phyloP scores from a whole-genome alignment of 2,329 filamentous ascomycete genomes.

The Neurospora sp. region DNA sequence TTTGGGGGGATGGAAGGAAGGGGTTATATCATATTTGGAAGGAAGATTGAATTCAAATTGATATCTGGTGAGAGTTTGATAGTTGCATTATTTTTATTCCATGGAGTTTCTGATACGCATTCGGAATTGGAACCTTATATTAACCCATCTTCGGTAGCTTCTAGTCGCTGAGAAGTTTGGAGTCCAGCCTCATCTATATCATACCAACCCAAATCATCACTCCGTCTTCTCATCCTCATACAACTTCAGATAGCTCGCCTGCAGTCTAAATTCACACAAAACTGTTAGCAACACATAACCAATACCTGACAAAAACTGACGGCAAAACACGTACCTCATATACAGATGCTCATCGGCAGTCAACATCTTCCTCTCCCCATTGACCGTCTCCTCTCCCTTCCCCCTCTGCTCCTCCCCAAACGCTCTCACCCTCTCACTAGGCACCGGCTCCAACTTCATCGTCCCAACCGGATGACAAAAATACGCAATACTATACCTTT shows the following conservation, averaged over 20 bases:
- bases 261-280: slow-evolving; percentile 25
- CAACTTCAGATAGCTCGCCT: slow-evolving; percentile 46
- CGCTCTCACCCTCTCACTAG: slow-evolving; percentile 45
- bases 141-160: not conserved
- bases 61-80: too few species aligned
- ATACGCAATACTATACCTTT: slow-evolving; percentile 57
- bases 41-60: too few species aligned
- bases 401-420: slow-evolving; percentile 23
- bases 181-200: not conserved
- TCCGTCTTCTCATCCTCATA: slow-evolving; percentile 33
- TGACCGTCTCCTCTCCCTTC: slow-evolving; percentile 31
- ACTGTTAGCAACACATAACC: too few species aligned
- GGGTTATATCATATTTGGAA: too few species aligned
- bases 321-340: slow-evolving; percentile 32
- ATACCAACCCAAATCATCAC: not conserved
- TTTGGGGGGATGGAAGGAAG: too few species aligned
- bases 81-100: too few species aligned
- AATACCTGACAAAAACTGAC: too few species aligned
- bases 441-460: slow-evolving; percentile 45
- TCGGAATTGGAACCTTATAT: too few species aligned
- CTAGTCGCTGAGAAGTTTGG: not conserved
- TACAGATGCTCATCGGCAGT: slow-evolving; percentile 56
- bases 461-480: slow-evolving; percentile 55
- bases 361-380: slow-evolving; percentile 44
- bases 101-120: too few species aligned